A percentile compares a stretch with the other conserved stretches of the same genome.
Conservation (phyloP, 257 asterid species). For the Gynochthodes officinalis region DNA sequence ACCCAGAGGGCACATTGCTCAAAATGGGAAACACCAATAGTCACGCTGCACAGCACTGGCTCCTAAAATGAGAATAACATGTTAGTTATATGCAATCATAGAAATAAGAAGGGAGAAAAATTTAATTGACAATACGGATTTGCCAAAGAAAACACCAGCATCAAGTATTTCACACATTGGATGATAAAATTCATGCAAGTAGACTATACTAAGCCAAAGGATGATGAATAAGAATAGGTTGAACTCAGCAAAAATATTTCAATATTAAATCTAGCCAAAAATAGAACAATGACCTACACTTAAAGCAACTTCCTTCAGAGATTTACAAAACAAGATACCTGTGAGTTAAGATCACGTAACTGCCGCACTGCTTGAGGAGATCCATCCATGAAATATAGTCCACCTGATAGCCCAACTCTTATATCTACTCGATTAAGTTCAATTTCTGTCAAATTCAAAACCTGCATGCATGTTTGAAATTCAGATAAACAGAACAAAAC, state of each 20-base stretch:
- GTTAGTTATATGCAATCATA: neutral
- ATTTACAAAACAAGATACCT: constrained; percentile 52
- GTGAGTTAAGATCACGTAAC: constrained; percentile 71
- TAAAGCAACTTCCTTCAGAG: too few relatives aligned
- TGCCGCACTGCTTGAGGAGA: constrained; percentile 92
- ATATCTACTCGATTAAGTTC: constrained; percentile 81
- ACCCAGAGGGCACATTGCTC: constrained; percentile 86
- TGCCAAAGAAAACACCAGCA: neutral
- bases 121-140: neutral
- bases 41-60: constrained; percentile 75
- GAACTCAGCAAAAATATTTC: neutral
- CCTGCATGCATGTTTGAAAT: constrained; percentile 42
- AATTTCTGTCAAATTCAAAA: constrained; percentile 81
- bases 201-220: neutral
- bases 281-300: neutral
- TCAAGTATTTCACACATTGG: neutral
- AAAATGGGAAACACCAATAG: constrained; percentile 86
- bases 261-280: neutral
- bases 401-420: constrained; percentile 89
- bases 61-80: constrained; percentile 43
- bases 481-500: neutral
- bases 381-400: constrained; percentile 88
- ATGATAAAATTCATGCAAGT: neutral
- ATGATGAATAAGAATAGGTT: neutral
- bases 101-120: neutral